These are phyloP conservation scores for Cicer chorassanicum DNA, from an alignment of 306 rosid genomes.

Conservation along the genomic window DNA sequence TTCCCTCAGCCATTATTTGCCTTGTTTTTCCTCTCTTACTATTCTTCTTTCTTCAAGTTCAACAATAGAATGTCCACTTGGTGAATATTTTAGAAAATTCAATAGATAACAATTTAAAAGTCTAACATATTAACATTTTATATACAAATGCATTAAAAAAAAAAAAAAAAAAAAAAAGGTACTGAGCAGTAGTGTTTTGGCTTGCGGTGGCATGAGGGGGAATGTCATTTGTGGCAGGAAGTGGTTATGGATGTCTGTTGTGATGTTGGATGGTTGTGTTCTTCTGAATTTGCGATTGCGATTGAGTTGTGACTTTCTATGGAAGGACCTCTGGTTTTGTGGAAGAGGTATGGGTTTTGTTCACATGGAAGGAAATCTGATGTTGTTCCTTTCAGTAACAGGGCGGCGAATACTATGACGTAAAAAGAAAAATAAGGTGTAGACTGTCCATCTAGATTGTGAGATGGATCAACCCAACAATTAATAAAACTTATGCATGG, in stretches of 20 bases:
- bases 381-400: background rate
- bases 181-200: background rate
- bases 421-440: background rate
- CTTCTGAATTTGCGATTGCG: background rate
- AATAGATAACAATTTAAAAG: background rate
- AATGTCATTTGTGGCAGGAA: background rate
- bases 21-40: background rate
- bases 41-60: background rate
- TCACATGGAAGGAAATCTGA: background rate
- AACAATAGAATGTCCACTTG: background rate
- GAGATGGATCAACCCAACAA: background rate
- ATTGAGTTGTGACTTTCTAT: background rate
- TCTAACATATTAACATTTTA: background rate
- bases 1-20: background rate
- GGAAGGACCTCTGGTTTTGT: background rate
- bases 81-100: background rate
- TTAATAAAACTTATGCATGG: background rate
- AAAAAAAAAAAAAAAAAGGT: background rate
- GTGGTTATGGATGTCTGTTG: background rate
- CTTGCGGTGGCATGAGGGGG: background rate
- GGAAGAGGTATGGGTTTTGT: constrained; percentile 3
- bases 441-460: background rate
- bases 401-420: background rate
- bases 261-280: background rate
- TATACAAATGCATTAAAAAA: background rate